These are phyloP conservation scores for Irpex sp. DNA, from an alignment of 1,284 basidiomycete species.

Conservation along the genomic window DNA sequence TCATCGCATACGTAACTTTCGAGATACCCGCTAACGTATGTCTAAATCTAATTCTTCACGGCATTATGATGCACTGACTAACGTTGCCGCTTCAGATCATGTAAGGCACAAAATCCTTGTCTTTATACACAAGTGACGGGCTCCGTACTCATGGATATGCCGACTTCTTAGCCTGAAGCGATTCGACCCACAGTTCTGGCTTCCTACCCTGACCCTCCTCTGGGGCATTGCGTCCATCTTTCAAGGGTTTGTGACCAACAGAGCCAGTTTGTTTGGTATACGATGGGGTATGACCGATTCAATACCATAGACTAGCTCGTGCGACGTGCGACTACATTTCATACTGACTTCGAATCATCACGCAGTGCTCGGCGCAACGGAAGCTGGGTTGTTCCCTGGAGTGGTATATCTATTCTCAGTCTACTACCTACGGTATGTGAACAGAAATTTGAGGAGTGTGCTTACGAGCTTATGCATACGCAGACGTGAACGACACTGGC, in stretches of 20 bases:
- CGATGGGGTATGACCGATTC: slow-evolving; percentile 36
- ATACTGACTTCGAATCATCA: not conserved
- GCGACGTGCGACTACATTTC: slow-evolving; percentile 28
- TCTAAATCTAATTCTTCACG: not conserved
- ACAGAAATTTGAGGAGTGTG: slow-evolving; percentile 34
- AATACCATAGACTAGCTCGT: slow-evolving; percentile 9
- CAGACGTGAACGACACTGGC: slow-evolving; percentile 15
- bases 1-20: slow-evolving; percentile 64
- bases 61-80: not conserved
- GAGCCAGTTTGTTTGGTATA: slow-evolving; percentile 43
- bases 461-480: slow-evolving; percentile 27
- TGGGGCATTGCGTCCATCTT: slow-evolving; percentile 39
- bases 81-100: not conserved
- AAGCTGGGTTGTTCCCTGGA: slow-evolving; percentile 48
- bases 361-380: slow-evolving; percentile 42
- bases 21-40: slow-evolving; percentile 47
- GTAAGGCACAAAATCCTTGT: not conserved
- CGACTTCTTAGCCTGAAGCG: slow-evolving; percentile 12
- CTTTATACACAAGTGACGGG: not conserved
- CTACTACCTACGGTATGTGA: slow-evolving; percentile 16
- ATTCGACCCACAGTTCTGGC: slow-evolving; percentile 45
- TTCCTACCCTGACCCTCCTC: slow-evolving; percentile 14
- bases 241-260: slow-evolving; percentile 57
- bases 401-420: slow-evolving; percentile 48
- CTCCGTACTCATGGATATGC: not conserved